Percentiles rank a stretch among this genome's conserved stretches.
These are phyloP conservation scores for Ganoderma multipileum DNA, from an alignment of 1,284 basidiomycete genomes.

Conservation along the genomic window DNA sequence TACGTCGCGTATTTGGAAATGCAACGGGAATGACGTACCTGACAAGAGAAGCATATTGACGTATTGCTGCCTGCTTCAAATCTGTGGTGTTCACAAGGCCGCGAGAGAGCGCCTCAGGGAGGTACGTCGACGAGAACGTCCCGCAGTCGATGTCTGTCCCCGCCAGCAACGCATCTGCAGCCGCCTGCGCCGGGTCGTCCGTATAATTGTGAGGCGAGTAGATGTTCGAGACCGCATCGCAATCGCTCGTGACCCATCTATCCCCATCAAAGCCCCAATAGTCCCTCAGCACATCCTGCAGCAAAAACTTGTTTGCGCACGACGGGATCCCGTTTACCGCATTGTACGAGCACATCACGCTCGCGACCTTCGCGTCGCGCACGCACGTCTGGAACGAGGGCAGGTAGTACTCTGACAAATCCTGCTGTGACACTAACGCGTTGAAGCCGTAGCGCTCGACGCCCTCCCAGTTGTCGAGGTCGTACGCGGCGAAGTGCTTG, in stretches of 20 bases:
- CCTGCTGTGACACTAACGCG: constrained; percentile 59
- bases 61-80: constrained; percentile 50
- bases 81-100: constrained; percentile 51
- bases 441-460: constrained; percentile 56
- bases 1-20: not conserved
- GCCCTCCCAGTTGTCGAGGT: constrained; percentile 61
- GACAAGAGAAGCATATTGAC: constrained; percentile 59
- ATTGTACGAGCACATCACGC: constrained; percentile 68
- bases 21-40: constrained; percentile 42
- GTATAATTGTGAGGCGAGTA: constrained; percentile 57
- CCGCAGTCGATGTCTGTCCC: constrained; percentile 66
- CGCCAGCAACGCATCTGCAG: constrained; percentile 56
- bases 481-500: constrained; percentile 66
- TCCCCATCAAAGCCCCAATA: constrained; percentile 57
- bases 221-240: constrained; percentile 52
- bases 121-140: constrained; percentile 49
- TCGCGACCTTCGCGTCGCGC: constrained; percentile 61
- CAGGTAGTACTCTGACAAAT: constrained; percentile 60
- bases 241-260: constrained; percentile 57
- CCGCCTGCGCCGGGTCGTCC: constrained; percentile 49
- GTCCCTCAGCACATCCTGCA: constrained; percentile 59
- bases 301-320: constrained; percentile 57
- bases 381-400: constrained; percentile 63
- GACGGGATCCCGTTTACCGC: constrained; percentile 64
- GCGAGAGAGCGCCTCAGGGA: constrained; percentile 55